Base-by-base conservation (phyloP, 2,329 filamentous ascomycete species). In the Stromatinia cepivora region DNA sequence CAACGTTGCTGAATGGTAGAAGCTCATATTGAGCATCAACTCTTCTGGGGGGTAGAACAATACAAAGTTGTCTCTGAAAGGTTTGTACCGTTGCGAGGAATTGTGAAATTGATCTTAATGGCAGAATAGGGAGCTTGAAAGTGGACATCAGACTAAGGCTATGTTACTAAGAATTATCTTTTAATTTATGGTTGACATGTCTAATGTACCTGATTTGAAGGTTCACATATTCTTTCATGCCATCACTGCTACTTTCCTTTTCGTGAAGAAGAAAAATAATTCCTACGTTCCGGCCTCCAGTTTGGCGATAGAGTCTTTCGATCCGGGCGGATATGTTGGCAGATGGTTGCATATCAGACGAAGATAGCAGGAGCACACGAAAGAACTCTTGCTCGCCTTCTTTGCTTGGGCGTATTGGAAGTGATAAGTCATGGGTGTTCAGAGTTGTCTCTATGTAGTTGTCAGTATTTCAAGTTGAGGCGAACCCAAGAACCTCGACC, bases 221-320 rank as follows among this genome's bases (percentile, higher is more conserved):
- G 50, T 74, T 66, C 73, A 79, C 75, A 59, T 74, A 77, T 20
- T 66, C 67, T 20, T 71, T 65, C 13, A 72, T 75, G 13, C 75
- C 75, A 72, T 75, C 75, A 13, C 59, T 67, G 22, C 59, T 57
- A 11, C 69, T 52, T 34, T 31, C 17, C 28, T 71, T 71, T 59
- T 75, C 75, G 45, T 73, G 72, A 5, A 79, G 70, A 9, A 79
- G 71, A 54, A 79, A 79, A 11, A 79, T 54, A 34, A 79, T 75
- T 8, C 76, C 77, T 36, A 78, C 70, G 53, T 76, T 68, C 10
- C 69, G 69, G n/a, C 75, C 77, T 15, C 76, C 78, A 34, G 70
- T 73, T n/a, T 76, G 74, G 66, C 77, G 72, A 58, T 75, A 76
- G 4, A 79, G 70, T 58, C 76, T 73, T 59, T 79, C 77, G 28